phyloP scores from a whole-genome alignment of 75 land plant genomes.

The Selaginella tamariscina region DNA sequence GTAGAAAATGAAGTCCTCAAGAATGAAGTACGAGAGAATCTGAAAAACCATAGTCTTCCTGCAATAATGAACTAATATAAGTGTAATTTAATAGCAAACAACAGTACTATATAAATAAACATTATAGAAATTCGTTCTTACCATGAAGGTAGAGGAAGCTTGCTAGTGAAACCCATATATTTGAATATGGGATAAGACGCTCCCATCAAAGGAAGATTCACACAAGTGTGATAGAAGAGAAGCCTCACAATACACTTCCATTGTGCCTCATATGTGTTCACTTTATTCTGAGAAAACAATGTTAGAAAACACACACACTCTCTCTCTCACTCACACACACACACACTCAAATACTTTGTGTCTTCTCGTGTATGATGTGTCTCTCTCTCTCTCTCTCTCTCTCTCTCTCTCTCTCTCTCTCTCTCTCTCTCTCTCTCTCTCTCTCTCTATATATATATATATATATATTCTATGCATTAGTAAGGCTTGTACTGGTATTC shows the following conservation, averaged over 20 bases:
- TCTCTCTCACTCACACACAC: too few relatives aligned
- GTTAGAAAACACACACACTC: not conserved
- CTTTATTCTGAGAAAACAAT: constrained; percentile 1
- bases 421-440: too few relatives aligned
- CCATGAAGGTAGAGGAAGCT: constrained; percentile 12
- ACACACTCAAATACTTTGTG: too few relatives aligned
- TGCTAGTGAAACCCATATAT: constrained; percentile 13
- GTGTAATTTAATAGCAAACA: too few relatives aligned
- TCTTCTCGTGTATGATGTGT: too few relatives aligned
- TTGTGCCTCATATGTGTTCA: constrained; percentile 6
- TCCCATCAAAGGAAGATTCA: constrained; percentile 8
- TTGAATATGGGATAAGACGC: constrained; percentile 9
- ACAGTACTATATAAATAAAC: too few relatives aligned
- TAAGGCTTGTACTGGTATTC: too few relatives aligned
- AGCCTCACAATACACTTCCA: constrained; percentile 9
- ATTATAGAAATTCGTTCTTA: not conserved
- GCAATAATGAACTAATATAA: not conserved
- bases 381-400: too few relatives aligned
- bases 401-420: too few relatives aligned
- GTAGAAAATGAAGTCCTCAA: constrained; percentile 10
- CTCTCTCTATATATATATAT: too few relatives aligned
- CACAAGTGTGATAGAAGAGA: constrained; percentile 12
- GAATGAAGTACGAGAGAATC: constrained; percentile 8
- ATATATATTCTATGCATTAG: too few relatives aligned
- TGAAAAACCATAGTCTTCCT: not conserved